Percentiles rank a stretch among this genome's conserved stretches.
phyloP scores from a whole-genome alignment of 202 grass and related monocot species.

The Digitaria exilis region DNA sequence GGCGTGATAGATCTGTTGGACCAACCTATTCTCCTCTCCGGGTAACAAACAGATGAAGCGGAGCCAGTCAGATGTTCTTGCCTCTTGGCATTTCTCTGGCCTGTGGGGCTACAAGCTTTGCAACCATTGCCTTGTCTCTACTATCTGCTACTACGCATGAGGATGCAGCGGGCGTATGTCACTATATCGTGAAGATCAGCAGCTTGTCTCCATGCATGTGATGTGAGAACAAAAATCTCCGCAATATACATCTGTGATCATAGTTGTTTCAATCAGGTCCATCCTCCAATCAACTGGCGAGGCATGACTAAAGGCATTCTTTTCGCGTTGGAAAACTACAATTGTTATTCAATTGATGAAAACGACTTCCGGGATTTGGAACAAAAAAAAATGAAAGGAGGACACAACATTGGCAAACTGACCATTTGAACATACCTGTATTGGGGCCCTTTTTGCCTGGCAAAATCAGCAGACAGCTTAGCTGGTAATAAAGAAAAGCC shows the following conservation, averaged over 20 bases:
- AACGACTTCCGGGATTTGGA: background rate
- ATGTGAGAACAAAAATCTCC: constrained; percentile 3
- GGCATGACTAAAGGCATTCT: too few species aligned
- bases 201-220: background rate
- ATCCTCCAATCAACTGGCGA: constrained; percentile 16
- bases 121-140: constrained; percentile 26
- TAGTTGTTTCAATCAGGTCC: background rate
- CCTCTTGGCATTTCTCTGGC: background rate
- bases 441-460: background rate
- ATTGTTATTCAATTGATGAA: background rate
- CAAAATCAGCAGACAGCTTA: constrained; percentile 4
- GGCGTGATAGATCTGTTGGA: constrained; percentile 10
- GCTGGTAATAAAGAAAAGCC: background rate
- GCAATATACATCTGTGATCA: background rate
- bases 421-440: background rate
- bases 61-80: background rate
- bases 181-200: constrained; percentile 27
- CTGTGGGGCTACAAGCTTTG: constrained; percentile 22
- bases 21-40: constrained; percentile 28
- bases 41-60: constrained; percentile 19
- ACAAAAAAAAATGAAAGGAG: too few species aligned
- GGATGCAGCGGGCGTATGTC: background rate
- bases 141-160: background rate
- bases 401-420: background rate
- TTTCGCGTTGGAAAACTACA: background rate